Evolutionary conservation across 2,329 filamentous ascomycete species (phyloP), one percentile per base, ranked within the genome.

Genomic region (Beauveria bassiana): DNA sequence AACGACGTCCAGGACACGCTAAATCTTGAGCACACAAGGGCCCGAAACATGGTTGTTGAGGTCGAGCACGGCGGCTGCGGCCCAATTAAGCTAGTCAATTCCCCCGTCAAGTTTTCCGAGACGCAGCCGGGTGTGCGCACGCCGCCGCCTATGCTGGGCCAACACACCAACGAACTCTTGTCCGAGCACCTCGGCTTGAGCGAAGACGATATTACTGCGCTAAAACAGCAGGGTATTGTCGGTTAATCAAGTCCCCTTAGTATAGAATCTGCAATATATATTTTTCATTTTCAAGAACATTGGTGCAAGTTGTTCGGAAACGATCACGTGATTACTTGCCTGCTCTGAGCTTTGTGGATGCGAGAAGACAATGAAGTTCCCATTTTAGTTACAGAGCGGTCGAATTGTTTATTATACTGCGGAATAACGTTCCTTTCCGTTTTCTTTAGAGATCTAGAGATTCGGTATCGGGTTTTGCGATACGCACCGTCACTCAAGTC

Each of bases 71-170:
- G 84, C 5, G 79, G 81, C 8, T 98, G 93, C 72, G 95, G 95
- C 0, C 83, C 87, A 0, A 88, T 99, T 65, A 93, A 92, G 75
- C 78, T 99, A 70, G 88, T 99, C 59, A 97, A 96, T 70, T 96
- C 92, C 0, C 95, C 95, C 0, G 87, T 99, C 63, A 99, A 99
- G 73, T 96, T 92, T 73, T 96, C 92, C 5, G 86, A 93, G 66
- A 89, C 88, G 28, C 86, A 83, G 66, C 91, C 93, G 0, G 83
- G 85, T 3, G 86, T 96, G 45, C 81, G 93, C 40, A 88, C 80
- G 3, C 84, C 90, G 28, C 95, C 95, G 20, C 95, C 95, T 1
- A 89, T 88, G 8, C 76, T 99, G 40, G 95, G 93, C 0, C 86
- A 96, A 75, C 91, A 96, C 73, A 96, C 92, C 0, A 80, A 91